Conservation (phyloP, 139 green algal species). For the Chlorella sp. region DNA sequence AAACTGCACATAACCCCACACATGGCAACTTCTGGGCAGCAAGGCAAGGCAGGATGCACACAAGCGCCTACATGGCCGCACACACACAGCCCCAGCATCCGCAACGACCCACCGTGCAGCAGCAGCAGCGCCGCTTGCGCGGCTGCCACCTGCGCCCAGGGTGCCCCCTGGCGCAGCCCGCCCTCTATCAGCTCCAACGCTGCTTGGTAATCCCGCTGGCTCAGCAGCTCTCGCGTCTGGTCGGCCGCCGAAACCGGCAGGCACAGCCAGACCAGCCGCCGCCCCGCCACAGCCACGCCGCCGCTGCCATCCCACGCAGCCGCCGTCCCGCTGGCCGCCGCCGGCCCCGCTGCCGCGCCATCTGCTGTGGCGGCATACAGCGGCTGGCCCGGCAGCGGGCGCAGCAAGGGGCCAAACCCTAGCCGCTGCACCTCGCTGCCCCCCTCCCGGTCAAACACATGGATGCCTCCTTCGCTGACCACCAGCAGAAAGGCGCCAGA, state of each 20-base stretch:
- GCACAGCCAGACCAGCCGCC: constrained; percentile 57
- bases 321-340: not conserved
- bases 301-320: not conserved
- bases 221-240: constrained; percentile 72
- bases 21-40: not conserved
- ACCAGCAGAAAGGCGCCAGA: constrained; percentile 46
- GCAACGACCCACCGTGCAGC: constrained; percentile 49
- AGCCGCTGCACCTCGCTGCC: constrained; percentile 46
- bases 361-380: not conserved
- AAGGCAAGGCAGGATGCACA: not conserved
- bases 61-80: not conserved
- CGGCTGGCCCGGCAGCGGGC: constrained; percentile 6
- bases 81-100: not conserved
- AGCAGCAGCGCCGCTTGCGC: constrained; percentile 74
- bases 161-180: constrained; percentile 18
- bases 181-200: constrained; percentile 49
- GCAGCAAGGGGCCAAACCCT: constrained; percentile 27
- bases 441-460: constrained; percentile 42
- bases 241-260: constrained; percentile 64
- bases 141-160: constrained; percentile 61
- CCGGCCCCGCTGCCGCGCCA: not conserved
- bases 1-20: no score
- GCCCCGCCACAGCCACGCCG: constrained; percentile 41
- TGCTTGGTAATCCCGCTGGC: constrained; percentile 46
- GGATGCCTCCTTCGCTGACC: constrained; percentile 40